Evolutionary conservation across 2,329 filamentous ascomycete genomes (phyloP).

Genomic region (Paecilomyces dactylethromorphus): DNA sequence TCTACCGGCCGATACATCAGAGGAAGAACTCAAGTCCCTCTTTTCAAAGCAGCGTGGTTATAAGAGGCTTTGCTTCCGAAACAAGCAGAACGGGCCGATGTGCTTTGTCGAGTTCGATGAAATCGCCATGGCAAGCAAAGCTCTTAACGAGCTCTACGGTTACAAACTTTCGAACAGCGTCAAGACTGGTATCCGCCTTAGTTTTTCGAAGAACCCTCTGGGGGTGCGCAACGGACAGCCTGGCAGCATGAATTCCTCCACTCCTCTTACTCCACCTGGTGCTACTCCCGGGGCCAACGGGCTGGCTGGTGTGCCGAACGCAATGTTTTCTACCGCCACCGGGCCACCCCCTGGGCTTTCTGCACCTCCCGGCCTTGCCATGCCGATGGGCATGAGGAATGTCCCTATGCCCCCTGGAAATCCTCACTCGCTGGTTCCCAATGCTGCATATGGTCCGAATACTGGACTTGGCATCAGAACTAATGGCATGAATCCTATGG

Average conservation of each 20-base stretch:
- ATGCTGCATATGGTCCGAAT: slow-evolving; percentile 28
- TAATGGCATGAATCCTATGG: slow-evolving; percentile 24
- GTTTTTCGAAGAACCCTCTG: slow-evolving; percentile 95
- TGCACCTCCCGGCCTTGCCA: slow-evolving; percentile 64
- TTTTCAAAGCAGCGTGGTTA: slow-evolving; percentile 93
- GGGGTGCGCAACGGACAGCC: slow-evolving; percentile 77
- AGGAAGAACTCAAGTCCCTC: slow-evolving; percentile 89
- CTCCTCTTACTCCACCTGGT: slow-evolving; percentile 44
- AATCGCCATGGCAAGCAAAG: slow-evolving; percentile 83
- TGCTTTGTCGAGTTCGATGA: slow-evolving; percentile 99
- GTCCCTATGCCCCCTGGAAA: slow-evolving; percentile 24
- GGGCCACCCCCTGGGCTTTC: slow-evolving; percentile 77
- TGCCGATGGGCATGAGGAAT: slow-evolving; percentile 27
- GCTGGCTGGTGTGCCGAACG: slow-evolving; percentile 47
- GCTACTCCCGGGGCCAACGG: slow-evolving; percentile 54
- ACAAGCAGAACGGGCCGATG: slow-evolving; percentile 94
- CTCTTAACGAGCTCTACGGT: slow-evolving; percentile 83
- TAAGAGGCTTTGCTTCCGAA: slow-evolving; percentile 89
- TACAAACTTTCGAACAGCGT: slow-evolving; percentile 80
- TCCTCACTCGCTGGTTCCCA: slow-evolving; percentile 21
- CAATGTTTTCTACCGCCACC: slow-evolving; percentile 60
- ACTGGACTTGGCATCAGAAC: slow-evolving; percentile 31
- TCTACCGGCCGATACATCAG: slow-evolving; percentile 81
- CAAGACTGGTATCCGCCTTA: slow-evolving; percentile 90
- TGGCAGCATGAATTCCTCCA: slow-evolving; percentile 45